These are phyloP conservation scores for Dacryopinax spathularia DNA, from an alignment of 768 basidiomycete species.

Conservation along the genomic window DNA sequence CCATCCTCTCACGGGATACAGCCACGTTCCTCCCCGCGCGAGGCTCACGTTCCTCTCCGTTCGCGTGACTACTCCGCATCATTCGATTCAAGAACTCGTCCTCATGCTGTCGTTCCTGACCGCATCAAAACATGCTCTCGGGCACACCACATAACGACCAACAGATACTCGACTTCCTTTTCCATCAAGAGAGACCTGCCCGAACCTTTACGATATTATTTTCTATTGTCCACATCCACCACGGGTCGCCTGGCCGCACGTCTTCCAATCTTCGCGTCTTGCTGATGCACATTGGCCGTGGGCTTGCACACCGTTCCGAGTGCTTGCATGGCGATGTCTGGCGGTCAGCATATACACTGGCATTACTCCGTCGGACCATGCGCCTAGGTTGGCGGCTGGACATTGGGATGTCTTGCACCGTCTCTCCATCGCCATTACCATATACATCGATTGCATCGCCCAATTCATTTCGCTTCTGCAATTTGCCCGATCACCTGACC, in stretches of 20 bases:
- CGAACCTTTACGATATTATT: background rate
- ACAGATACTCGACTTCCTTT: background rate
- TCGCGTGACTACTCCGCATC: background rate
- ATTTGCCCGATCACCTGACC: background rate
- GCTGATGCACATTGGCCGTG: background rate
- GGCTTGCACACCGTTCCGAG: too few species aligned
- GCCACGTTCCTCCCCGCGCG: constrained; percentile 2
- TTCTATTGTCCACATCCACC: background rate
- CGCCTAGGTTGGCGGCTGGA: too few species aligned
- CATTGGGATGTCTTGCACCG: too few species aligned
- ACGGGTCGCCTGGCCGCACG: background rate
- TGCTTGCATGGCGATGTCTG: too few species aligned
- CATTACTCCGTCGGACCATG: too few species aligned
- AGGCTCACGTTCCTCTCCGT: background rate
- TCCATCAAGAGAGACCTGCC: background rate
- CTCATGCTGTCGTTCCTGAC: constrained; percentile 4
- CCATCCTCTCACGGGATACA: constrained; percentile 3
- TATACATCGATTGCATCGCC: background rate
- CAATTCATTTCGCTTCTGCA: background rate
- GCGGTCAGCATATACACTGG: too few species aligned
- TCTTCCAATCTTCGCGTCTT: background rate
- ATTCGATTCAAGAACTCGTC: background rate
- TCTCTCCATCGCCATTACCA: too few species aligned
- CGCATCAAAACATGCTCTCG: background rate
- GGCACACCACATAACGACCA: background rate